Evolutionary conservation across 345 rosid species (phyloP).

Genomic region (Melaleuca alternifolia): DNA sequence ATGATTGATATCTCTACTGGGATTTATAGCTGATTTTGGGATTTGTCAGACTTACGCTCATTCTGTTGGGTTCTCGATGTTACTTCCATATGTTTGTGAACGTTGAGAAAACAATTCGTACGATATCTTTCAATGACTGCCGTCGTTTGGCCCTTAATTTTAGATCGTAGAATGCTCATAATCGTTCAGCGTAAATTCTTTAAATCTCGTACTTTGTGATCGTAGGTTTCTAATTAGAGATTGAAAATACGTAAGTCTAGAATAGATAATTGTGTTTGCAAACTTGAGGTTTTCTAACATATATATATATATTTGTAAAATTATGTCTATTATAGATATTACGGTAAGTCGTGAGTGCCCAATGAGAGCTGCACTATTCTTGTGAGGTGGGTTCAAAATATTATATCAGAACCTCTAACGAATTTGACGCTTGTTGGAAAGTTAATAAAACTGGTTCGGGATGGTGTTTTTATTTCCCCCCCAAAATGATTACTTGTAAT

Average conservation of each 20-base stretch:
- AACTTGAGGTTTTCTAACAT: background rate
- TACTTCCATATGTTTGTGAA: background rate
- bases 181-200: background rate
- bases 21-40: background rate
- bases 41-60: background rate
- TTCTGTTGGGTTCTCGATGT: background rate
- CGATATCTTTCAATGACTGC: background rate
- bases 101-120: background rate
- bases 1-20: background rate
- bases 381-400: background rate
- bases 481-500: too few relatives aligned
- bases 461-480: background rate
- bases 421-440: background rate
- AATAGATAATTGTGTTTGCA: background rate
- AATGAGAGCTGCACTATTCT: background rate
- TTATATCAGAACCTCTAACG: background rate
- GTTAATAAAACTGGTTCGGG: background rate
- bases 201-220: background rate
- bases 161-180: background rate
- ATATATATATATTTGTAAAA: background rate
- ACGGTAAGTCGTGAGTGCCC: background rate
- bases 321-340: background rate
- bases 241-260: background rate
- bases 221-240: background rate
- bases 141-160: background rate